phyloP scores from a whole-genome alignment of 2,329 filamentous ascomycete genomes.

The Parastagonospora avenae region DNA sequence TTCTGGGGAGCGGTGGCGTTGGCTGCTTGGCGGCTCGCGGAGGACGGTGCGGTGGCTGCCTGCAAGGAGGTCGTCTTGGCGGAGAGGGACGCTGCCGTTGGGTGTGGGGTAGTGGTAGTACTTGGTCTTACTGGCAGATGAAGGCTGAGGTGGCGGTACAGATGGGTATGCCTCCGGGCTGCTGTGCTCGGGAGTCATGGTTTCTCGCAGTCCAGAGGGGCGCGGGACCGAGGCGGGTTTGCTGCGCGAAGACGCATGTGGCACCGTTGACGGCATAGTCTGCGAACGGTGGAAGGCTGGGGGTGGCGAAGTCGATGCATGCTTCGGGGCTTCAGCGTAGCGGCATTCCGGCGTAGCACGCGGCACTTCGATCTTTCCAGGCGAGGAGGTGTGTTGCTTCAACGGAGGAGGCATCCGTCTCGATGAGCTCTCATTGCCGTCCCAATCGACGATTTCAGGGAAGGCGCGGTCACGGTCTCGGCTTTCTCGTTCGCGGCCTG shows the following conservation, averaged over 20 bases:
- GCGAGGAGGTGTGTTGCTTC: conserved; percentile 46
- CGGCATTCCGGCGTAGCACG: conserved; percentile 35
- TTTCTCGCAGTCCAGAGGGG: conserved; percentile 38
- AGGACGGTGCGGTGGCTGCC: conserved; percentile 38
- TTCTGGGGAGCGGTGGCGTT: conserved; percentile 29
- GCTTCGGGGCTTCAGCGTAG: conserved; percentile 28
- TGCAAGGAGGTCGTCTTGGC: conserved; percentile 29
- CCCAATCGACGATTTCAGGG: conserved; percentile 42
- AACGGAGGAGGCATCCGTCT: conserved; percentile 40
- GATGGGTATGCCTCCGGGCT: conserved; percentile 34
- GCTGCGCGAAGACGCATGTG: conserved; percentile 32
- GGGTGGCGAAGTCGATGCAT: conserved; percentile 39
- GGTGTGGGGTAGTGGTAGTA: conserved; percentile 36
- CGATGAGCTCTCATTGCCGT: conserved; percentile 23
- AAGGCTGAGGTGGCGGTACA: conserved; percentile 24
- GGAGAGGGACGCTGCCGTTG: conserved; percentile 27
- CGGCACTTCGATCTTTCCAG: conserved; percentile 39
- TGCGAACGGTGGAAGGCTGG: conserved; percentile 49
- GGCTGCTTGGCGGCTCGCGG: conserved; percentile 36
- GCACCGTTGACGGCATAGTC: conserved; percentile 47
- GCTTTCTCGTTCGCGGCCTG: conserved; percentile 31
- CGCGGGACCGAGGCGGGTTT: conserved; percentile 27
- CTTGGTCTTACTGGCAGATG: conserved; percentile 24
- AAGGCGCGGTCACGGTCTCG: conserved; percentile 34
- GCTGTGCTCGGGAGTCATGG: conserved; percentile 30